Evolutionary conservation across 2,329 filamentous ascomycete species (phyloP), one percentile per base, ranked within the genome.

Genomic region (Apiospora sp.): DNA sequence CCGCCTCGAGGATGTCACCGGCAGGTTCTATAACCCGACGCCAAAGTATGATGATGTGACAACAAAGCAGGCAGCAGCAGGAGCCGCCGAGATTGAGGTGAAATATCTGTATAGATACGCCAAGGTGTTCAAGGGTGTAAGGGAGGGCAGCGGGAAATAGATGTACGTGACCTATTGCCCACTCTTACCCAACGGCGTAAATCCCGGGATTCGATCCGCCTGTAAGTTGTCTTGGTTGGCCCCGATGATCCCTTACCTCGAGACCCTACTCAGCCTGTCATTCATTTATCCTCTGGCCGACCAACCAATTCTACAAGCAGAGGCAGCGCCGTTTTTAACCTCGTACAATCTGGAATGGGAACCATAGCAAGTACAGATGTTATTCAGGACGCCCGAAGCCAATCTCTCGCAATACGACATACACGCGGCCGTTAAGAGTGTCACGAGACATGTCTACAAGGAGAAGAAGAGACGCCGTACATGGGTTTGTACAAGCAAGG

Each of bases 311-410:
- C 37, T 10, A 41, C 37, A 41, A 37, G 3, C 16, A 19, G 22
- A 37, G 58, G 48, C n/a, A 19, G 43, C n/a, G n/a, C 19, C 67
- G 7, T 68, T 68, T 19, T 68, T 24, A 13, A 44, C n/a, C 43
- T 48, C 67, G 12, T 68, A 68, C 41, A 68, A 68, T 41, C 67
- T 46, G 12, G n/a, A 34, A 24, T 68, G 67, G 67, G 44, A 19
- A 12, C 58, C 58, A 41, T 27, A 64, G 58, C 58, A 64, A 12
- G 58, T 64, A 3, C n/a, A 37, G 27, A 19, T 41, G 27, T 19
- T 64, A 1, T 64, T 64, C 58, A 12, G 7, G 4, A 64, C 24
- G 0, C 14, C 58, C 58, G 58, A 34, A 5, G 58, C 58, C 27
- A 64, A 64, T 12, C 12, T 64, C 19, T 16, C 58, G 27, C 24